phyloP scores from a whole-genome alignment of 169 alveolate genomes.

The Plasmodium inui region DNA sequence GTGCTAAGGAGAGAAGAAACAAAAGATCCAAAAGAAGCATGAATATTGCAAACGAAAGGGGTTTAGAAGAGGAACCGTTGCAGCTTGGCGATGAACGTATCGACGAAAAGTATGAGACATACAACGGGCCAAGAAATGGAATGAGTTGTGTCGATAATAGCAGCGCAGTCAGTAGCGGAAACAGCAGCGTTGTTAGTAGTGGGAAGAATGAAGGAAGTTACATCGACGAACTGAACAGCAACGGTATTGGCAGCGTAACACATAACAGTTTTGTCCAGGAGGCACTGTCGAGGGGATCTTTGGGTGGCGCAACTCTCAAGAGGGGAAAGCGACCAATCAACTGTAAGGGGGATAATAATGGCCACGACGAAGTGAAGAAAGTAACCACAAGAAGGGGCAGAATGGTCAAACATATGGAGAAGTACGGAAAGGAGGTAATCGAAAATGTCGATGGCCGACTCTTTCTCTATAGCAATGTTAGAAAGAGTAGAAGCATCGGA shows the following conservation, averaged over 20 bases:
- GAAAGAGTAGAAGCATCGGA: background rate
- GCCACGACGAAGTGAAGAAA: background rate
- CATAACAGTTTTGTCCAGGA: background rate
- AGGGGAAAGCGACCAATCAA: background rate
- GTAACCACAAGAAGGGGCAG: background rate
- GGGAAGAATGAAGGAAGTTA: background rate
- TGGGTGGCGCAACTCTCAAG: background rate
- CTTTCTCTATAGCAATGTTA: background rate
- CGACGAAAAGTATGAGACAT: background rate
- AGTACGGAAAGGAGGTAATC: background rate
- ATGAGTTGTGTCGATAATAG: background rate
- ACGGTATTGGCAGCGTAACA: background rate
- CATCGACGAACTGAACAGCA: background rate
- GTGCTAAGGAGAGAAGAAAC: background rate
- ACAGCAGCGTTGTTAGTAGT: background rate
- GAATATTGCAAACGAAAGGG: background rate
- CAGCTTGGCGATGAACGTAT: background rate
- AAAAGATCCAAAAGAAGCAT: slow-evolving; percentile 1
- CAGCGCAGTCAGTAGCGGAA: background rate
- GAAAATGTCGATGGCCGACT: background rate
- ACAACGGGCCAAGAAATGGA: background rate
- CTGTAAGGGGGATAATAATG: background rate
- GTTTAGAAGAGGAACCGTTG: background rate
- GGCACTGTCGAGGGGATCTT: background rate
- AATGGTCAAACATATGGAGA: background rate